phyloP scores from a whole-genome alignment of 2,329 filamentous ascomycete species.

The Aureobasidium musti region DNA sequence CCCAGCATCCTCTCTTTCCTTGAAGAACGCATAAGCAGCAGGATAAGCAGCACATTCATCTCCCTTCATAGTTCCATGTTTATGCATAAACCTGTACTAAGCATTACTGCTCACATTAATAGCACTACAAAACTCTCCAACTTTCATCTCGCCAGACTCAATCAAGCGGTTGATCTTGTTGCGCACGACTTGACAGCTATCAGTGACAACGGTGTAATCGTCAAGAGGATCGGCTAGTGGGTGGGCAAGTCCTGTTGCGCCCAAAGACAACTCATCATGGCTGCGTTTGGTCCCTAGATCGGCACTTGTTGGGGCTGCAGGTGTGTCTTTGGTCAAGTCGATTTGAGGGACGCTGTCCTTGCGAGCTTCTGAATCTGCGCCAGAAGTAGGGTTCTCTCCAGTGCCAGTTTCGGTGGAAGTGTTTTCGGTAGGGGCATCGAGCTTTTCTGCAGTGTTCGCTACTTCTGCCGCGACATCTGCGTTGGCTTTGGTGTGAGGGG shows the following conservation, averaged over 20 bases:
- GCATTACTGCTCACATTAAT: slow-evolving; percentile 43
- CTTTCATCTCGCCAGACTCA: slow-evolving; percentile 50
- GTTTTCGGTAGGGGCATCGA: neutral
- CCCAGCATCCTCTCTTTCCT: slow-evolving; percentile 53
- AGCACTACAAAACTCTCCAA: slow-evolving; percentile 46
- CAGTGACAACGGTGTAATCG: neutral
- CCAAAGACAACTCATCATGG: neutral
- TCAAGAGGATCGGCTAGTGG: no score
- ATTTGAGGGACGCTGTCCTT: neutral
- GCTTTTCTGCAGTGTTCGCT: neutral
- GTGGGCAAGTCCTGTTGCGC: no score
- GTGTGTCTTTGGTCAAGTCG: neutral
- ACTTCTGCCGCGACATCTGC: neutral
- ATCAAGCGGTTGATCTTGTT: slow-evolving; percentile 48
- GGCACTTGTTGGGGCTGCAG: neutral
- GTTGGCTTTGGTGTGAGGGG: neutral
- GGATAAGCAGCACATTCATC: slow-evolving; percentile 36
- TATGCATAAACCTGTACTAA: slow-evolving; percentile 52
- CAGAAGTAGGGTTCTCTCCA: neutral
- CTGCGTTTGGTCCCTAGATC: neutral
- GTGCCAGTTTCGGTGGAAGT: neutral
- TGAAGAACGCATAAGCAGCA: slow-evolving; percentile 48
- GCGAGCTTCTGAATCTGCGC: neutral
- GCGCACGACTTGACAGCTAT: slow-evolving; percentile 6
- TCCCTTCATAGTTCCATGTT: slow-evolving; percentile 46